phyloP scores from a whole-genome alignment of 345 rosid genomes.

The Aurinia saxatilis region DNA sequence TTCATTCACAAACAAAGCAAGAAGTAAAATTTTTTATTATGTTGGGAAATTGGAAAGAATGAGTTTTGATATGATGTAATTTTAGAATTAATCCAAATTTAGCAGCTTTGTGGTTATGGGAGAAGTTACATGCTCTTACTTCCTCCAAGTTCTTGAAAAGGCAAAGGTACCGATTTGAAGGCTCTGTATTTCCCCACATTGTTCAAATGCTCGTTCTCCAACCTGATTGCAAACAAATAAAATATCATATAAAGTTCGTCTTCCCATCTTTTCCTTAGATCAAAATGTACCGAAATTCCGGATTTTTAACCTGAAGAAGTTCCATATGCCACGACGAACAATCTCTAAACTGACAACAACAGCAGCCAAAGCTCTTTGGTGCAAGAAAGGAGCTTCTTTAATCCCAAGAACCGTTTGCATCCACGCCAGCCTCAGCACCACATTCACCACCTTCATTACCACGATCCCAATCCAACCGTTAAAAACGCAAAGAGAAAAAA shows the following conservation, averaged over 20 bases:
- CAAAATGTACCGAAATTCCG: not conserved
- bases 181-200: conserved; percentile 77
- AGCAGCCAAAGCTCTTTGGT: conserved; percentile 42
- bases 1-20: no score
- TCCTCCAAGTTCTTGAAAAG: conserved; percentile 43
- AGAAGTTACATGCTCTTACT: conserved; percentile 17
- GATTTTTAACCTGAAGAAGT: conserved; percentile 61
- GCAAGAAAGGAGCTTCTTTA: conserved; percentile 47
- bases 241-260: not conserved
- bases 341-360: conserved; percentile 63
- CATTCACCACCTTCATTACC: conserved; percentile 51
- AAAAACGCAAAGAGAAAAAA: no score
- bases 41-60: not conserved
- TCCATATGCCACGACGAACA: conserved; percentile 79
- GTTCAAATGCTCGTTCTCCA: conserved; percentile 88
- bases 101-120: not conserved
- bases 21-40: no score
- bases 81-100: not conserved
- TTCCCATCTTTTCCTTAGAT: not conserved
- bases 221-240: conserved; percentile 31
- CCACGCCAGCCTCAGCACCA: conserved; percentile 72
- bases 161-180: conserved; percentile 72
- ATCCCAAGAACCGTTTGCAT: conserved; percentile 64
- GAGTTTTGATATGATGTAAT: not conserved
- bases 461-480: not conserved